Evolutionary conservation across 2,329 filamentous ascomycete species (phyloP), one percentile per base, ranked within the genome.

Genomic region (Pseudogymnoascus sp.): DNA sequence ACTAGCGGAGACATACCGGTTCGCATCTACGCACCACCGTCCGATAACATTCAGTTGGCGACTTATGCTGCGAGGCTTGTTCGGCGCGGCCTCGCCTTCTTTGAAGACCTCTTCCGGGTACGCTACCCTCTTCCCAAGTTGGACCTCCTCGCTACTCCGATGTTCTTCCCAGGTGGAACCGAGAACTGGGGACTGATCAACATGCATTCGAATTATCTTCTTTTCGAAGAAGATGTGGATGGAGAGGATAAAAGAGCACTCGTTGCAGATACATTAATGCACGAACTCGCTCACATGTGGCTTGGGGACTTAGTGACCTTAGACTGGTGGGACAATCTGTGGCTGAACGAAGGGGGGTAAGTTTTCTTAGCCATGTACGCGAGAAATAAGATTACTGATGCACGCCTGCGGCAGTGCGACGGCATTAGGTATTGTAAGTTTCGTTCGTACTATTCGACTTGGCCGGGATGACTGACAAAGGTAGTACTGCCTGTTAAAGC

Each of bases 111-210:
- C 3, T 89, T 89, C 68, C 81, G 82, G 67, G 85, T 79, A 71
- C 74, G 80, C 7, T 90, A 87, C 72, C 86, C 87, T 1, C 76
- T 89, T 33, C 85, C 87, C 31, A 90, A 90, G 78, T 87, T 89
- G 82, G 87, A 89, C 73, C 87, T 89, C 83, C 81, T 89, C 64
- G 86, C 85, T 36, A 84, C 89, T 70, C 87, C 87, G 6, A 86
- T 88, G 8, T 33, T 33, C 68, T 84, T 81, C 63, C 83, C 84
- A 29, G 86, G 86, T 62, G 86, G 84, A 26, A 89, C 89, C 86
- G 86, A 89, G 76, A 88, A 89, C 71, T 89, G 87, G 87, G 87
- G 87, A 67, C 73, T 88, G 63, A 79, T 89, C 63, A 89, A 85
- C 2, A 88, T 88, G 73, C 81, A 84, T 62, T 81, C 86, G 11